These are phyloP conservation scores for Colletotrichum filicis DNA, from an alignment of 2,329 filamentous ascomycete genomes.

Conservation along the genomic window DNA sequence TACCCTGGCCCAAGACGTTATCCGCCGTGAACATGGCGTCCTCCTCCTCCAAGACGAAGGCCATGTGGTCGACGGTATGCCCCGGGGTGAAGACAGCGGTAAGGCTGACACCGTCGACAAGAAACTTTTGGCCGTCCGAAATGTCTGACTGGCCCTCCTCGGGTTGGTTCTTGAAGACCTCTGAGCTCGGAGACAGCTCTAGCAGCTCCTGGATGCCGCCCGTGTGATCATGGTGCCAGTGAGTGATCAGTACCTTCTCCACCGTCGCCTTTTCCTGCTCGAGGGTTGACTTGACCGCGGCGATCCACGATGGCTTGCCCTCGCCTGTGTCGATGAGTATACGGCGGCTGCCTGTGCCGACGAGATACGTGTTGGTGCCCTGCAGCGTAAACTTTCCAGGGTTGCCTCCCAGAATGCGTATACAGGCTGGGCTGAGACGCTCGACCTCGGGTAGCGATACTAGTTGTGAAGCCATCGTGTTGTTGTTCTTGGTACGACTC, in stretches of 20 bases:
- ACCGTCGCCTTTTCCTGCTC: slow-evolving; percentile 75
- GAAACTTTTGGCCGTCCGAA: slow-evolving; percentile 64
- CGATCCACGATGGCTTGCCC: slow-evolving; percentile 79
- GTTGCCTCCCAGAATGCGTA: slow-evolving; percentile 90
- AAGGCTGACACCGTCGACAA: slow-evolving; percentile 71
- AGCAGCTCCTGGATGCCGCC: slow-evolving; percentile 79
- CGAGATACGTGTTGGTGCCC: slow-evolving; percentile 94
- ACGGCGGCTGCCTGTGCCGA: slow-evolving; percentile 79
- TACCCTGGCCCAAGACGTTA: slow-evolving; percentile 89
- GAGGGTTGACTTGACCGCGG: slow-evolving; percentile 72
- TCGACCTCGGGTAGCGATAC: slow-evolving; percentile 78
- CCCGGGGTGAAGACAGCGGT: slow-evolving; percentile 71
- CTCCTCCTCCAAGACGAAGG: slow-evolving; percentile 80
- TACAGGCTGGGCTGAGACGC: slow-evolving; percentile 79
- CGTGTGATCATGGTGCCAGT: slow-evolving; percentile 92
- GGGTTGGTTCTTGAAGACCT: slow-evolving; percentile 75
- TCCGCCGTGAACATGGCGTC: slow-evolving; percentile 90
- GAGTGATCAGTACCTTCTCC: slow-evolving; percentile 80
- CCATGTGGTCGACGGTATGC: slow-evolving; percentile 86
- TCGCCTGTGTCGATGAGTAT: slow-evolving; percentile 93
- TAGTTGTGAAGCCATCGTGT: slow-evolving; percentile 74
- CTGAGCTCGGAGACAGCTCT: slow-evolving; percentile 68
- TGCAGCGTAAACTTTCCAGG: slow-evolving; percentile 82
- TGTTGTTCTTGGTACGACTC: slow-evolving; percentile 35
- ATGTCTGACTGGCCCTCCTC: slow-evolving; percentile 59